Conservation (phyloP, 2,329 filamentous ascomycete species). For the Pseudophaeomoniella oleicola region DNA sequence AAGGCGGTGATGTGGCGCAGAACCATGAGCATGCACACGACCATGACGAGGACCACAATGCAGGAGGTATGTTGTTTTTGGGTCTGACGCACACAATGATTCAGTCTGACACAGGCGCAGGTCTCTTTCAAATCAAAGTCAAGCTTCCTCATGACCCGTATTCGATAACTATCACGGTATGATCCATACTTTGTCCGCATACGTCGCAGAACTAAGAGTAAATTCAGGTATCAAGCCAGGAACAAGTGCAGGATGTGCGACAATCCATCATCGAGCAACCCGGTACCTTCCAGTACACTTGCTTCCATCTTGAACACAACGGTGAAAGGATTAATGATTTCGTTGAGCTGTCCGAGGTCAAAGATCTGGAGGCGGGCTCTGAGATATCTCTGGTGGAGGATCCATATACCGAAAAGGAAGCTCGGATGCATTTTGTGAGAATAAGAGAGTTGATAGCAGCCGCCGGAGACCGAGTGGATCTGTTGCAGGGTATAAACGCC, state of each 20-base stretch:
- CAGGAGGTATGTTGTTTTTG: slow-evolving; percentile 1
- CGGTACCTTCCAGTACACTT: slow-evolving; percentile 89
- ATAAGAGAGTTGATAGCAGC: slow-evolving; percentile 88
- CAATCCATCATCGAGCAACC: slow-evolving; percentile 93
- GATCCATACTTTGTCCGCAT: slow-evolving; percentile 15
- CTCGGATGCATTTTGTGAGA: slow-evolving; percentile 81
- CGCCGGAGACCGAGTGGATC: slow-evolving; percentile 74
- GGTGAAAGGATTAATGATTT: slow-evolving; percentile 90
- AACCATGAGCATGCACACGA: slow-evolving; percentile 5
- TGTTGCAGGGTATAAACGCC: slow-evolving; percentile 69
- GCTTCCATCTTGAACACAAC: slow-evolving; percentile 91
- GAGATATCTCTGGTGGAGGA: slow-evolving; percentile 77
- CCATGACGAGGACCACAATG: slow-evolving; percentile 9
- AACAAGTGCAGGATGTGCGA: slow-evolving; percentile 93
- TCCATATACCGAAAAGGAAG: slow-evolving; percentile 96
- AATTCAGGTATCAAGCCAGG: slow-evolving; percentile 67
- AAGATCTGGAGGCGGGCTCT: slow-evolving; percentile 60
- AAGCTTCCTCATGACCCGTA: slow-evolving; percentile 66
- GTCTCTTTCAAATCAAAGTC: slow-evolving; percentile 59
- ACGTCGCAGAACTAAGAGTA: slow-evolving; percentile 12
- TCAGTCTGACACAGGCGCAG: slow-evolving; percentile 16
- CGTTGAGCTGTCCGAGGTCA: slow-evolving; percentile 77
- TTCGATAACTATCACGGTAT: slow-evolving; percentile 74
- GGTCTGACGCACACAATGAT: slow-evolving; percentile 2
- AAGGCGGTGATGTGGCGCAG: background rate